Conservation (phyloP, 2,329 filamentous ascomycete species). For the Xylaria sp. region DNA sequence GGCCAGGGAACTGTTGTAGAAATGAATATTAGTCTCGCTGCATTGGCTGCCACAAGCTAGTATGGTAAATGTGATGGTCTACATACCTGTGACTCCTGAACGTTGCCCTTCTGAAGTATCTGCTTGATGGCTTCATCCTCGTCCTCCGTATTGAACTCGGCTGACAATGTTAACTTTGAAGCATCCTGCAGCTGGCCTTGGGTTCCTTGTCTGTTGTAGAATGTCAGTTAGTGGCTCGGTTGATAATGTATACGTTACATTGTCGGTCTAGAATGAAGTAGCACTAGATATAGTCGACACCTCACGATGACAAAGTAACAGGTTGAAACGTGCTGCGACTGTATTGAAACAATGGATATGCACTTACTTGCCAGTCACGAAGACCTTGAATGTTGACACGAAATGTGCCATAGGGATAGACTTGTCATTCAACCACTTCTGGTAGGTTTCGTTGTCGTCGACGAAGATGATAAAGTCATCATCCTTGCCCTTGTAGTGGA, state of each 20-base stretch:
- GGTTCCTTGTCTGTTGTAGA: slow-evolving; percentile 75
- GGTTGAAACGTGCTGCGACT: not conserved
- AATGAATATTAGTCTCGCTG: not conserved
- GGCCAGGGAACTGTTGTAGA: slow-evolving; percentile 59
- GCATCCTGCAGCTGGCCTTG: slow-evolving; percentile 83
- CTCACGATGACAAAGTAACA: too few relatives aligned
- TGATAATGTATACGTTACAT: not conserved
- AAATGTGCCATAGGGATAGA: slow-evolving; percentile 84
- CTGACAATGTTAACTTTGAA: slow-evolving; percentile 78
- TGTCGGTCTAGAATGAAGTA: not conserved
- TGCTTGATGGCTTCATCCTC: slow-evolving; percentile 83
- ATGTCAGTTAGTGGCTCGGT: slow-evolving; percentile 37
- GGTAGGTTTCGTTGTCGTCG: slow-evolving; percentile 69
- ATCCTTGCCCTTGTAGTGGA: slow-evolving; percentile 81
- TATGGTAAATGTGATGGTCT: not conserved
- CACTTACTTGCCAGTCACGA: slow-evolving; percentile 86
- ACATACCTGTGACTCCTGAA: slow-evolving; percentile 69
- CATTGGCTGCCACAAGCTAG: not conserved
- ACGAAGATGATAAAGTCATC: slow-evolving; percentile 71
- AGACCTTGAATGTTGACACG: slow-evolving; percentile 87
- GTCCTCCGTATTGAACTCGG: slow-evolving; percentile 84
- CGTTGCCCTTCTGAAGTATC: slow-evolving; percentile 80
- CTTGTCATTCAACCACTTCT: slow-evolving; percentile 86
- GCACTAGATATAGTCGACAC: too few relatives aligned
- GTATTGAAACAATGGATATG: slow-evolving; percentile 13